phyloP scores from a whole-genome alignment of 1,139 yeast genomes.

The Diutina scorzettiae region DNA sequence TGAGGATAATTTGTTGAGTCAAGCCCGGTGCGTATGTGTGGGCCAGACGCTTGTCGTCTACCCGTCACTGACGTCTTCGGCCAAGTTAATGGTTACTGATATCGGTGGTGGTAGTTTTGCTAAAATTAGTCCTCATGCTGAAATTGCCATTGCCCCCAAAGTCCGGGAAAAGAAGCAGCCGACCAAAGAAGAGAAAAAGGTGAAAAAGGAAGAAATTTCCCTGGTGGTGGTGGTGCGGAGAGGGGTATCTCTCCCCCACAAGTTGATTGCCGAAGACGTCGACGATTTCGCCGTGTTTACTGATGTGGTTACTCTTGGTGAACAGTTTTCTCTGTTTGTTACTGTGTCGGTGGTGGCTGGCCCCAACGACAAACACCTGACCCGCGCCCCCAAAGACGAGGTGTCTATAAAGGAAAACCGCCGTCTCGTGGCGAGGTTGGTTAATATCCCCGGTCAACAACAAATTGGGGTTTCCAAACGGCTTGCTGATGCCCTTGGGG shows the following conservation, averaged over 20 bases:
- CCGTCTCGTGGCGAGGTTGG: conserved; percentile 43
- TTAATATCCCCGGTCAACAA: conserved; percentile 19
- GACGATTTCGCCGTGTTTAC: conserved; percentile 33
- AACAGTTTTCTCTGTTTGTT: conserved; percentile 28
- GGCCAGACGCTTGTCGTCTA: conserved; percentile 58
- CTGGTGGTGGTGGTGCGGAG: conserved; percentile 36
- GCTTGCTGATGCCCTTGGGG: conserved; percentile 47
- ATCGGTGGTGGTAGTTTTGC: conserved; percentile 50
- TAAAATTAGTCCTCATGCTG: conserved; percentile 58
- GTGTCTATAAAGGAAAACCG: conserved; percentile 21
- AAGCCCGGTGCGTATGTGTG: conserved; percentile 62
- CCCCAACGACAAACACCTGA: conserved; percentile 23
- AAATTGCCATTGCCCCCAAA: conserved; percentile 77
- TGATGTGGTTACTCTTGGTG: conserved; percentile 24
- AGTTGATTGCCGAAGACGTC: conserved; percentile 13
- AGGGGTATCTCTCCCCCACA: conserved; percentile 47
- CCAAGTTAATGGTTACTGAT: conserved; percentile 50
- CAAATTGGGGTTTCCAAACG: conserved; percentile 46
- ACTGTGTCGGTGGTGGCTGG: conserved; percentile 49
- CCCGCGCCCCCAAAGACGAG: conserved; percentile 5
- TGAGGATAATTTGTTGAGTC: conserved; percentile 66
- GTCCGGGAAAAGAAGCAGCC: conserved; percentile 25
- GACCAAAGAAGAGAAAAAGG: conserved; percentile 17
- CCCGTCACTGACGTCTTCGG: conserved; percentile 55
- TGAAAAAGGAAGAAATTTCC: conserved; percentile 14